Evolutionary conservation across 2,329 filamentous ascomycete species (phyloP).

Genomic region (Botrytis paeoniae): DNA sequence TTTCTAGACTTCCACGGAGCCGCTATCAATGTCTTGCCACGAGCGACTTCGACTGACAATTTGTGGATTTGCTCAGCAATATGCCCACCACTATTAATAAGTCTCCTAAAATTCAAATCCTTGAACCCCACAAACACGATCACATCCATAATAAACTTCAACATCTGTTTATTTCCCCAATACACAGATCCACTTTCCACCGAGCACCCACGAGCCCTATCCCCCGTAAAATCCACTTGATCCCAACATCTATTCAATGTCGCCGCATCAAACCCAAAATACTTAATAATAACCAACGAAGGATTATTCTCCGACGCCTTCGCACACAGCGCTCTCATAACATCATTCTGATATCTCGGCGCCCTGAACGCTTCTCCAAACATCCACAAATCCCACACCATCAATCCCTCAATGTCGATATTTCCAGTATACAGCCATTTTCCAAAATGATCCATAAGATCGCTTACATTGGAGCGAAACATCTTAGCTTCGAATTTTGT

Average conservation of each 20-base stretch:
- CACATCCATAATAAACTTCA: conserved; percentile 19
- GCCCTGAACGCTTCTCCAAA: background rate
- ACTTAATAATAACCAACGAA: background rate
- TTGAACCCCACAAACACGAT: background rate
- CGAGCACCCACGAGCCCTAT: background rate
- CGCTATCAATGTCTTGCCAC: background rate
- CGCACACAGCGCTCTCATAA: background rate
- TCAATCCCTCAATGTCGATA: background rate
- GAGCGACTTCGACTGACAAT: background rate
- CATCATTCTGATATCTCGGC: background rate
- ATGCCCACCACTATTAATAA: background rate
- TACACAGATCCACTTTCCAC: background rate
- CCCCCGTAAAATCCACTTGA: background rate
- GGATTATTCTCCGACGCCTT: background rate
- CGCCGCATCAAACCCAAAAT: background rate
- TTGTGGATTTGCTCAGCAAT: background rate
- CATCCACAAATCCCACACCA: background rate
- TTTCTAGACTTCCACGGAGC: conserved; percentile 5
- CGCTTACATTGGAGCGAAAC: background rate
- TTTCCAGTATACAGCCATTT: background rate
- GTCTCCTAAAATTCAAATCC: background rate
- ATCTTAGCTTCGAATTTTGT: background rate
- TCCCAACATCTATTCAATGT: background rate
- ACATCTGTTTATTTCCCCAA: conserved; percentile 18
- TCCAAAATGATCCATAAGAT: conserved; percentile 1